These are phyloP conservation scores for Haematococcus lacustris DNA, from an alignment of 139 green algal genomes.

Conservation along the genomic window DNA sequence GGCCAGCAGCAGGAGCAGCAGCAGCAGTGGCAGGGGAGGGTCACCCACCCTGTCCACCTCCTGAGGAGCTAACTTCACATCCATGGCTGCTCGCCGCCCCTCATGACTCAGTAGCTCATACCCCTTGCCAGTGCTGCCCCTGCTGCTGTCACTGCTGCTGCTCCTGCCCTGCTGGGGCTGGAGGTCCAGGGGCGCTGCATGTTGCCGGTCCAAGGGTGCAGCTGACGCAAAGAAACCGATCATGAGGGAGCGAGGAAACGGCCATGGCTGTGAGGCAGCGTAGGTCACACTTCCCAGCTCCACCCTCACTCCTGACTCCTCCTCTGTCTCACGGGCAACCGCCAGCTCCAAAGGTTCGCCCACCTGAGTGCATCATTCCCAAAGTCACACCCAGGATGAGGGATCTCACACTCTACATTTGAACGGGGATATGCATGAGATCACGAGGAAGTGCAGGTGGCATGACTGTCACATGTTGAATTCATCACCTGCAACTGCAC, in stretches of 20 bases:
- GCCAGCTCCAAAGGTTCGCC: conserved; percentile 78
- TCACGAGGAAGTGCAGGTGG: too few species aligned
- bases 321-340: conserved; percentile 58
- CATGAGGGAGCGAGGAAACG: conserved; percentile 81
- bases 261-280: conserved; percentile 68
- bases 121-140: not conserved
- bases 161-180: not conserved
- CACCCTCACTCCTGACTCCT: conserved; percentile 56
- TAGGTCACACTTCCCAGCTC: conserved; percentile 35
- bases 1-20: too few species aligned
- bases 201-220: conserved; percentile 11
- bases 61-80: conserved; percentile 18
- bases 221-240: conserved; percentile 55
- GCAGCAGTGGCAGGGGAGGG: too few species aligned
- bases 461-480: too few species aligned
- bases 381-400: too few species aligned
- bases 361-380: too few species aligned
- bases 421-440: too few species aligned
- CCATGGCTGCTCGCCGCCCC: conserved; percentile 17
- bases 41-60: conserved; percentile 19
- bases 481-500: too few species aligned
- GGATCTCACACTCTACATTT: too few species aligned
- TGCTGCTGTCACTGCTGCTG: conserved; percentile 15
- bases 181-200: not conserved
- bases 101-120: conserved; percentile 5